Conservation (phyloP, 306 rosid genomes). For the Vicia faba region DNA sequence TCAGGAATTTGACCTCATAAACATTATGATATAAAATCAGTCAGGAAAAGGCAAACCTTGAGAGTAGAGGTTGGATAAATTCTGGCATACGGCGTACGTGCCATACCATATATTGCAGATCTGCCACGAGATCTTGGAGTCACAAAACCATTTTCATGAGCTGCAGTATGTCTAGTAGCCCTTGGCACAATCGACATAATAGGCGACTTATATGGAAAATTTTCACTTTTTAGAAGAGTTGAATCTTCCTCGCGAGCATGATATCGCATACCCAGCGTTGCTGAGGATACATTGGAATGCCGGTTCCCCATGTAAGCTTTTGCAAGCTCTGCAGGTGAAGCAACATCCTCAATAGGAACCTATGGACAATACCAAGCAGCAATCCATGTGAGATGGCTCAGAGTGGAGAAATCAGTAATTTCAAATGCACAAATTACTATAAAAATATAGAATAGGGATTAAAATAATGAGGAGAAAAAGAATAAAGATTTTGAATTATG, state of each 20-base stretch:
- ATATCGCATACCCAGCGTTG: constrained; percentile 49
- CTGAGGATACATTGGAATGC: constrained; percentile 63
- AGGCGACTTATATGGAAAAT: constrained; percentile 47
- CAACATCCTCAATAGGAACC: constrained; percentile 76
- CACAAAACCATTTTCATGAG: constrained; percentile 67
- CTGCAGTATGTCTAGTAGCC: constrained; percentile 50
- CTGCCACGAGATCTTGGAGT: constrained; percentile 82
- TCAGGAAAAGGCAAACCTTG: constrained; percentile 56
- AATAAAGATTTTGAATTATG: background rate
- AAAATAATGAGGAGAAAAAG: background rate
- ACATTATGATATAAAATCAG: constrained; percentile 7
- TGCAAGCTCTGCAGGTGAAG: constrained; percentile 90
- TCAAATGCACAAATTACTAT: constrained; percentile 12
- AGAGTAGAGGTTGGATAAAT: constrained; percentile 47
- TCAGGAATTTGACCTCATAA: constrained; percentile 29
- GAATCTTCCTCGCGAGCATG: constrained; percentile 48
- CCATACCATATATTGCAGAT: constrained; percentile 90
- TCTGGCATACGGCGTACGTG: constrained; percentile 80
- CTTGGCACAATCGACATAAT: constrained; percentile 58
- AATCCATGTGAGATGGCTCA: constrained; percentile 35
- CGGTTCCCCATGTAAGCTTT: constrained; percentile 91
- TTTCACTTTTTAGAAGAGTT: constrained; percentile 40
- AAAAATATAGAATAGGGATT: background rate
- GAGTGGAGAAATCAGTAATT: constrained; percentile 19
- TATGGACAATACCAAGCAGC: constrained; percentile 46